phyloP scores from a whole-genome alignment of 176 grass and related monocot species.

The Musa troglodytarum region DNA sequence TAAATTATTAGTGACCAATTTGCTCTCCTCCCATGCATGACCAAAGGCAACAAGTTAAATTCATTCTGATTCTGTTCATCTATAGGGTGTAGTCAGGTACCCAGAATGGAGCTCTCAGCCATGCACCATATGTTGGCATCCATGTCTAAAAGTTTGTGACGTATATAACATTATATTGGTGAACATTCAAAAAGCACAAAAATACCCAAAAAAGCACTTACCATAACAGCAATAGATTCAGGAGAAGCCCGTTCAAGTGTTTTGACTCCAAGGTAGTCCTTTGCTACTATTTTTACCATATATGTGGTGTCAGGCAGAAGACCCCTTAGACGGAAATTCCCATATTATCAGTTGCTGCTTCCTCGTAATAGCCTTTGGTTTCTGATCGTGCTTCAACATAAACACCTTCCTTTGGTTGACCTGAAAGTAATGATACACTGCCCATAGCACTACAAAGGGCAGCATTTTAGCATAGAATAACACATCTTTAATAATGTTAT shows the following conservation, averaged over 20 bases:
- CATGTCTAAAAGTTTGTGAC: not conserved
- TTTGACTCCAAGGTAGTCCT: slow-evolving; percentile 38
- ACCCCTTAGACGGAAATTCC: slow-evolving; percentile 83
- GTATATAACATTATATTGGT: not conserved
- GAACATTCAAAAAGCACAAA: slow-evolving; percentile 11
- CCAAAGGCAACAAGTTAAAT: not conserved
- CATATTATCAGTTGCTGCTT: slow-evolving; percentile 68
- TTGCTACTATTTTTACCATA: slow-evolving; percentile 65
- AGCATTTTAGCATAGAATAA: slow-evolving; percentile 3
- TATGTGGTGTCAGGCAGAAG: slow-evolving; percentile 83
- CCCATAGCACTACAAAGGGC: slow-evolving; percentile 71
- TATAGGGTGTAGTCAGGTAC: not conserved
- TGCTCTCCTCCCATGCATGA: not conserved
- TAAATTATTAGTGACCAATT: too few relatives aligned
- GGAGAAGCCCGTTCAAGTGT: slow-evolving; percentile 84
- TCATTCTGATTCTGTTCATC: not conserved
- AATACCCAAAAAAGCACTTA: slow-evolving; percentile 26
- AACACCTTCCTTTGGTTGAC: slow-evolving; percentile 76
- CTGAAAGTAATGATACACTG: slow-evolving; percentile 74
- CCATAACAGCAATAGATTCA: slow-evolving; percentile 44
- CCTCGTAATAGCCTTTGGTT: slow-evolving; percentile 87
- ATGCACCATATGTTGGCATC: not conserved
- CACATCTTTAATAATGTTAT: not conserved
- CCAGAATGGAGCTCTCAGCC: not conserved
- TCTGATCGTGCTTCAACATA: slow-evolving; percentile 90